Conservation (phyloP, 345 rosid species). For the Nephelium lappaceum region DNA sequence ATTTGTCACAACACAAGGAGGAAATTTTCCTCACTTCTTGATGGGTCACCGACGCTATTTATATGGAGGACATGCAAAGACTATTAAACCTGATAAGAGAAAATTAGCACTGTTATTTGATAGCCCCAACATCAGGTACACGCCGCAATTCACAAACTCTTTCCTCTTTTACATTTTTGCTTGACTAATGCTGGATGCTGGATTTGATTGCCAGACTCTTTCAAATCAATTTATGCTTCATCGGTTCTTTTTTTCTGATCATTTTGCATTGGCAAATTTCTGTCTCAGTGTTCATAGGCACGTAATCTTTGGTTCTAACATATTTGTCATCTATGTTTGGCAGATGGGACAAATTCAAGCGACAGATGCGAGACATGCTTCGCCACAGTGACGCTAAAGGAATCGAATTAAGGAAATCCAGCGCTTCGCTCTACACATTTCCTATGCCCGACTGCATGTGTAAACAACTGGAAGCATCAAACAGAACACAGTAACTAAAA, state of each 20-base stretch:
- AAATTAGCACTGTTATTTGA: conserved; percentile 87
- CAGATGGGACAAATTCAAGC: conserved; percentile 87
- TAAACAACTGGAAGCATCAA: conserved; percentile 45
- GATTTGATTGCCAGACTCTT: not conserved
- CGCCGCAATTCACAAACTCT: conserved; percentile 15
- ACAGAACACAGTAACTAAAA: conserved; percentile 21
- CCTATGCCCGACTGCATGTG: conserved; percentile 99
- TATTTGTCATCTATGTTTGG: not conserved
- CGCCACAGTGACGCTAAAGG: conserved; percentile 78
- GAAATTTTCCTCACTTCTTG: conserved; percentile 96
- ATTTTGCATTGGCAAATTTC: too few relatives aligned
- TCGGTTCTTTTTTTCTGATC: too few relatives aligned
- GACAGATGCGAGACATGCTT: conserved; percentile 82
- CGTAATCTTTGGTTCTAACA: not conserved
- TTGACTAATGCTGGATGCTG: not conserved
- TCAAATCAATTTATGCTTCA: not conserved
- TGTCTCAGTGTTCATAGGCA: too few relatives aligned
- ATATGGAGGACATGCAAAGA: conserved; percentile 88
- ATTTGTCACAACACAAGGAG: conserved; percentile 97
- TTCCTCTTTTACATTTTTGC: not conserved
- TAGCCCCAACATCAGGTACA: conserved; percentile 71
- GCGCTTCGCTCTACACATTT: conserved; percentile 78
- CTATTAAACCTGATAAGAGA: conserved; percentile 89
- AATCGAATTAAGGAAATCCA: conserved; percentile 60
- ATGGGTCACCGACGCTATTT: conserved; percentile 92